Percentiles rank a stretch among this genome's conserved stretches.
These are phyloP conservation scores for Debaryomyces robertsiae DNA, from an alignment of 1,139 yeast species.

Conservation along the genomic window DNA sequence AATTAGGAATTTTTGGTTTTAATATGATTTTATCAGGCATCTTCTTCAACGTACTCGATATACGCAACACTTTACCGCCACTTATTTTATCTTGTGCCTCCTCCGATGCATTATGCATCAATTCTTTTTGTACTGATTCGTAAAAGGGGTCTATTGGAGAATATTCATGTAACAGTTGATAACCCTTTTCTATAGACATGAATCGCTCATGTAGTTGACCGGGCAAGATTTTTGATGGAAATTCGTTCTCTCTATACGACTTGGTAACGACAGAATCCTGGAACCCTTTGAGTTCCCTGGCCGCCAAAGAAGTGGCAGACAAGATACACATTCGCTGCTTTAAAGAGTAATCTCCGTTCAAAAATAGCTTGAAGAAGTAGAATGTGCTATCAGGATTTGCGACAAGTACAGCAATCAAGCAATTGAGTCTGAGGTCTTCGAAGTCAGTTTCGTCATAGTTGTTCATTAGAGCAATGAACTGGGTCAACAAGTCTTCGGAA, in stretches of 20 bases:
- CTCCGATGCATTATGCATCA: slow-evolving; percentile 41
- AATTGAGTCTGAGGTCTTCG: slow-evolving; percentile 49
- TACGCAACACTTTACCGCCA: slow-evolving; percentile 53
- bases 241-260: slow-evolving; percentile 32
- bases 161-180: slow-evolving; percentile 11
- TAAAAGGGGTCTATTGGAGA: slow-evolving; percentile 7
- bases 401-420: slow-evolving; percentile 56
- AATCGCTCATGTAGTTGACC: slow-evolving; percentile 43
- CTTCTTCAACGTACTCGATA: slow-evolving; percentile 42
- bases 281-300: slow-evolving; percentile 60
- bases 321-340: slow-evolving; percentile 60
- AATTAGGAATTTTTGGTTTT: slow-evolving; percentile 29
- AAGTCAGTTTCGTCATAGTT: slow-evolving; percentile 52
- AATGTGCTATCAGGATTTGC: slow-evolving; percentile 45
- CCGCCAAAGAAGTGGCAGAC: slow-evolving; percentile 57
- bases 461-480: slow-evolving; percentile 52
- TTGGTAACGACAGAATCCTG: slow-evolving; percentile 47
- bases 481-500: slow-evolving; percentile 47
- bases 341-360: slow-evolving; percentile 66
- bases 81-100: slow-evolving; percentile 43
- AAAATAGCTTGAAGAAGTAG: slow-evolving; percentile 43
- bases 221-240: slow-evolving; percentile 53
- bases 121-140: slow-evolving; percentile 30
- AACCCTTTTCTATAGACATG: slow-evolving; percentile 14
- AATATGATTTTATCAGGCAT: slow-evolving; percentile 11